These are phyloP conservation scores for Erodium texanum DNA, from an alignment of 441 rosid genomes.

Conservation along the genomic window DNA sequence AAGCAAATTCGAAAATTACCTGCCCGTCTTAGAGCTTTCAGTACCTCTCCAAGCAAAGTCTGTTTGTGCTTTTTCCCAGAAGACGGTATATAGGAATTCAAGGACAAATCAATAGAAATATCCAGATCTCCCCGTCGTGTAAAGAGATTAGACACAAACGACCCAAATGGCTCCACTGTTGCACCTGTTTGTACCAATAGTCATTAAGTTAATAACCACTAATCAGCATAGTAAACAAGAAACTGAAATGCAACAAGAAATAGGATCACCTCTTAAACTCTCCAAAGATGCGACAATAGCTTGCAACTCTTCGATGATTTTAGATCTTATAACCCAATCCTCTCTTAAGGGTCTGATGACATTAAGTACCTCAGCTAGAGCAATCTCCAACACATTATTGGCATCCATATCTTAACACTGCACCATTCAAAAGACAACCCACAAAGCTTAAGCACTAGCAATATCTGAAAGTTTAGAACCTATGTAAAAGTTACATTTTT, in stretches of 20 bases:
- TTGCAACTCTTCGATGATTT: constrained; percentile 46
- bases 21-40: constrained; percentile 44
- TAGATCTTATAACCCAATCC: constrained; percentile 40
- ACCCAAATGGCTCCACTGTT: constrained; percentile 81
- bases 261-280: constrained; percentile 58
- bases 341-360: constrained; percentile 47
- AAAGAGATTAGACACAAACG: constrained; percentile 80
- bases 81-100: constrained; percentile 45
- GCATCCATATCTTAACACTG: constrained; percentile 36
- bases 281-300: constrained; percentile 45
- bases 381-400: constrained; percentile 32
- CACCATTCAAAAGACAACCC: constrained; percentile 16
- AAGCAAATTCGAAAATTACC: constrained; percentile 27
- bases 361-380: constrained; percentile 48
- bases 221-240: not conserved
- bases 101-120: constrained; percentile 53
- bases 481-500: not conserved
- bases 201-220: constrained; percentile 11
- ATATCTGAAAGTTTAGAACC: not conserved
- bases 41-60: constrained; percentile 44
- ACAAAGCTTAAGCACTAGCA: constrained; percentile 14
- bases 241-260: constrained; percentile 16
- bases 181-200: constrained; percentile 48
- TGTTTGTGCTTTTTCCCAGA: constrained; percentile 63
- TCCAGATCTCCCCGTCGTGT: constrained; percentile 81